Base-by-base conservation (phyloP, 805 yeast genomes). In the Ogataea populi-albae region DNA sequence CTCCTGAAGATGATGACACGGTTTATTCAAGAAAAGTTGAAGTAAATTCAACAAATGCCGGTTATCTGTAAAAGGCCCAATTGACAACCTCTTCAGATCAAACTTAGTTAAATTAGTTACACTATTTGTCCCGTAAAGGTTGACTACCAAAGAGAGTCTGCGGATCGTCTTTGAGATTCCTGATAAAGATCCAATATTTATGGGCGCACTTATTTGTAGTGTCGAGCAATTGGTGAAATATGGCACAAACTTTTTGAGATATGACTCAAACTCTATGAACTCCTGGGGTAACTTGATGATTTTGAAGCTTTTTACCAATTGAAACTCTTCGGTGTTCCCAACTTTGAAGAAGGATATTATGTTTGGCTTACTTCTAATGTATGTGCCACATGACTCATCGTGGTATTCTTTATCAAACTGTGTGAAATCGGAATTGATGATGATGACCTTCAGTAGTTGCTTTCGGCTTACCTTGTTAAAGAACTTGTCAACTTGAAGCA, bases 251-350 rank as follows among this genome's bases (percentile, higher is more conserved):
- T 11, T 23, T 5, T 26, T 30, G 24, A 54, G 29, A 18, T 38
- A 35, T 5, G 29, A 26, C 26, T 56, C 58, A 26, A 57, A 50
- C 20, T 56, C 56, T 17, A 55, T 52, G 34, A 55, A 55, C 23
- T 57, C 61, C 12, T 38, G 37, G 11, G 60, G 59, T 10, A 52
- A 30, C 20, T 39, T 33, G 2, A 41, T 41, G 3, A 56, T 50
- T 4, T 29, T 22, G 15, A 57, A 38, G 5, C 23, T 4, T 5
- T 41, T 32, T 32, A 46, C 36, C 17, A 41, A 17, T 25, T 35
- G 23, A 6, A 51, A 17, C 32, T 47, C 29, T 29, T 31, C 23
- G 6, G 11, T 4, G 10, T 20, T 1, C 16, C 20, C 16, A 2
- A 20, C 21, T 4, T 25, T 28, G 27, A 43, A 34, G 14, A 52